These are phyloP conservation scores for Psophocarpus tetragonolobus DNA, from an alignment of 306 rosid species.

Conservation along the genomic window DNA sequence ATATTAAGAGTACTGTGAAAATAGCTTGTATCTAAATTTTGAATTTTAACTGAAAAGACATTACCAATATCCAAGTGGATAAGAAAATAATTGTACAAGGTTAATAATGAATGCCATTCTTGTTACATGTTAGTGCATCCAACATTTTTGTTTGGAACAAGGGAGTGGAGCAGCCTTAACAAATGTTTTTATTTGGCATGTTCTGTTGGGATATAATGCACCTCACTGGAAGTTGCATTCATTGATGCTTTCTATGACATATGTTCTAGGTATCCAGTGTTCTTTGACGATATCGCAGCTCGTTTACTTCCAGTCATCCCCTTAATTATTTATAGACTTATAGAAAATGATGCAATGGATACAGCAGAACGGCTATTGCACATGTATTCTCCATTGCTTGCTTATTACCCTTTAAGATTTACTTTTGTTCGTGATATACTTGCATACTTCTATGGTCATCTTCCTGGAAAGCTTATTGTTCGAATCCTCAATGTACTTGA, in stretches of 20 bases:
- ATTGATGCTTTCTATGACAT: slow-evolving; percentile 28
- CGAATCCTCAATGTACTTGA: slow-evolving; percentile 81
- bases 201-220: slow-evolving; percentile 19
- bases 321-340: slow-evolving; percentile 81
- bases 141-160: background rate
- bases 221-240: slow-evolving; percentile 23
- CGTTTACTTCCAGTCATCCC: slow-evolving; percentile 97
- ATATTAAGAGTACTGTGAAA: background rate
- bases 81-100: background rate
- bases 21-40: background rate
- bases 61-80: background rate
- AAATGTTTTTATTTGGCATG: slow-evolving; percentile 1
- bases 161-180: background rate
- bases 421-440: slow-evolving; percentile 98
- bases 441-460: slow-evolving; percentile 94
- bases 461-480: slow-evolving; percentile 80
- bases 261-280: slow-evolving; percentile 78
- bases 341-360: slow-evolving; percentile 91
- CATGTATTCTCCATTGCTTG: slow-evolving; percentile 66
- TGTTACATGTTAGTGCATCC: slow-evolving; percentile 10
- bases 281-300: slow-evolving; percentile 92
- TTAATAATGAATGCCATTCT: background rate
- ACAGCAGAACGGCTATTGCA: slow-evolving; percentile 76
- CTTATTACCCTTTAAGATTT: slow-evolving; percentile 83
- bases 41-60: background rate